A percentile compares a stretch with the other conserved stretches of the same genome.
Evolutionary conservation across 2,329 filamentous ascomycete genomes (phyloP).

Genomic region (Fusarium camptoceras): DNA sequence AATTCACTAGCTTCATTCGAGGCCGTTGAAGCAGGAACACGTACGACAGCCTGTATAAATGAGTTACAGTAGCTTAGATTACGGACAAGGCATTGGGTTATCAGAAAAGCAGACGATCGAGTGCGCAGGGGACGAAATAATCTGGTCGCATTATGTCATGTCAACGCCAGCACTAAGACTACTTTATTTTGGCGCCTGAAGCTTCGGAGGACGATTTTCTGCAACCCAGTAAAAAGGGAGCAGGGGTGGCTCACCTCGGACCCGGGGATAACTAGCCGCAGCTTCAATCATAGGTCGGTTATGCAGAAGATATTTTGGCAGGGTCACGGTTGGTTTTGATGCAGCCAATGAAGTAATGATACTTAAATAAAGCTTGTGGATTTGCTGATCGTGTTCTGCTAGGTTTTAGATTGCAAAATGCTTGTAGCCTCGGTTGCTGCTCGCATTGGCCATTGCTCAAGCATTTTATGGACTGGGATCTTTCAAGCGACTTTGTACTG

Average conservation of each 20-base stretch:
- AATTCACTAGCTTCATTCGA: conserved; percentile 8
- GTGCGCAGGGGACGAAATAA: not conserved
- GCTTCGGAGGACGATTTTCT: not conserved
- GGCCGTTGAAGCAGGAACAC: conserved; percentile 9
- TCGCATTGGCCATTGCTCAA: conserved; percentile 11
- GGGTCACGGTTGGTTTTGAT: conserved; percentile 5
- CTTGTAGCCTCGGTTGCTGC: conserved; percentile 5
- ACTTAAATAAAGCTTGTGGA: conserved; percentile 2
- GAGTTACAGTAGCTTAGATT: conserved; percentile 26
- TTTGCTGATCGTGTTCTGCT: conserved; percentile 1
- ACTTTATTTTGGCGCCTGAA: not conserved
- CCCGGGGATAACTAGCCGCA: conserved; percentile 16
- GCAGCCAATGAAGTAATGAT: conserved; percentile 14
- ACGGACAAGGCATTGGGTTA: conserved; percentile 8
- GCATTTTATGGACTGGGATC: not conserved
- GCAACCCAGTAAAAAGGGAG: not conserved
- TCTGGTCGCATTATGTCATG: not conserved
- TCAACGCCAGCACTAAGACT: not conserved
- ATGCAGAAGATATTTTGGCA: conserved; percentile 11
- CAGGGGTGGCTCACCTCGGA: conserved; percentile 14
- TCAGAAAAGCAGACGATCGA: not conserved
- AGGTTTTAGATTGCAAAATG: conserved; percentile 7
- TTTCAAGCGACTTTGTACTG: not conserved
- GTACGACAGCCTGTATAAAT: conserved; percentile 16
- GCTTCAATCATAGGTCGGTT: conserved; percentile 20